Percentiles rank a stretch among this genome's conserved stretches.
These are phyloP conservation scores for Aspergillus ruber DNA, from an alignment of 2,329 filamentous ascomycete genomes.

Conservation along the genomic window DNA sequence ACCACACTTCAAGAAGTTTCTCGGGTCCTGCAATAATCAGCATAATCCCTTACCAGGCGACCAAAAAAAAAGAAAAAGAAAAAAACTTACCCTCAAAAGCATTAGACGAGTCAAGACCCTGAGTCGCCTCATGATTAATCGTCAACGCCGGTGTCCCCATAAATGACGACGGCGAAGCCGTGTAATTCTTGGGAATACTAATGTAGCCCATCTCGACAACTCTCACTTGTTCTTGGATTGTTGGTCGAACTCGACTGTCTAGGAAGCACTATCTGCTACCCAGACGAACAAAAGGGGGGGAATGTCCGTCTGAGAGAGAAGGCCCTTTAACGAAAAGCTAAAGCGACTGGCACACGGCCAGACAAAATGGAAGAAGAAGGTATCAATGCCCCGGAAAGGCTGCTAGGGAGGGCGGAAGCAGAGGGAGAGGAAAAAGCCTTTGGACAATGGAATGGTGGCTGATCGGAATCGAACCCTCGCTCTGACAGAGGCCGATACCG, in stretches of 20 bases:
- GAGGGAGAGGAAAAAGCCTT: slow-evolving; percentile 69
- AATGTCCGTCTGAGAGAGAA: slow-evolving; percentile 91
- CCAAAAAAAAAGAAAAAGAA: too few species aligned
- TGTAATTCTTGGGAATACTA: slow-evolving; percentile 73
- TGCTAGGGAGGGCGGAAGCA: slow-evolving; percentile 82
- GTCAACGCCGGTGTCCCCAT: slow-evolving; percentile 82
- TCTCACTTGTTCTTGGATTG: not conserved
- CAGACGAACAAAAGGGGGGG: slow-evolving; percentile 77
- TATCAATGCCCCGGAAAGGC: slow-evolving; percentile 49
- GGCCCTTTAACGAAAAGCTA: slow-evolving; percentile 66
- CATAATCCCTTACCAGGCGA: slow-evolving; percentile 4
- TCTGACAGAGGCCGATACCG: slow-evolving; percentile 77
- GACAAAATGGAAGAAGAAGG: slow-evolving; percentile 61
- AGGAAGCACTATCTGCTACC: slow-evolving; percentile 95
- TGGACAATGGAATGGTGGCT: slow-evolving; percentile 80
- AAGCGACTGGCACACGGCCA: slow-evolving; percentile 67
- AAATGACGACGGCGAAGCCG: slow-evolving; percentile 69
- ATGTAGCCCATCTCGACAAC: slow-evolving; percentile 74
- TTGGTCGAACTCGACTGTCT: slow-evolving; percentile 25
- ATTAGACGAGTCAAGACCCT: slow-evolving; percentile 89
- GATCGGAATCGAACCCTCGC: slow-evolving; percentile 53
- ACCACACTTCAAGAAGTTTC: slow-evolving; percentile 98
- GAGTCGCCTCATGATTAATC: slow-evolving; percentile 91
- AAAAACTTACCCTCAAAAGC: slow-evolving; percentile 73
- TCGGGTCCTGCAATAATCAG: slow-evolving; percentile 61